phyloP scores from a whole-genome alignment of 352 stramenopile genomes.

The Pythium utonaiense region DNA sequence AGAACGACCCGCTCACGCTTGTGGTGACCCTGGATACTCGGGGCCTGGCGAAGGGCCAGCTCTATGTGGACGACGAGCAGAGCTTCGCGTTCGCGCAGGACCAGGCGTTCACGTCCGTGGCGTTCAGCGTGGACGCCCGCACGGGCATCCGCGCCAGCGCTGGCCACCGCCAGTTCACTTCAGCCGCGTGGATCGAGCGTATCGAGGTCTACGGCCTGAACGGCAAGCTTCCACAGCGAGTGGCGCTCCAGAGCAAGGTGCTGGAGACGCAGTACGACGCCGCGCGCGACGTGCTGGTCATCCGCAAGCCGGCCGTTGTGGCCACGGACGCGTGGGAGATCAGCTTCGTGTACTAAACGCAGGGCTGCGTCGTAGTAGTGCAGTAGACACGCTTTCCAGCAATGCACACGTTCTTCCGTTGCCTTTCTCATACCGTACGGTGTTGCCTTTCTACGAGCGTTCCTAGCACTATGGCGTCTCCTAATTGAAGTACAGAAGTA shows the following conservation, averaged over 20 bases:
- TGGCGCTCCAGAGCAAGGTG: conserved; percentile 25
- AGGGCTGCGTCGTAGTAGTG: too few relatives aligned
- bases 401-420: too few relatives aligned
- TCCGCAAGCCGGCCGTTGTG: conserved; percentile 81
- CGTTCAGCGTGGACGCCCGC: conserved; percentile 35
- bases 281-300: conserved; percentile 52
- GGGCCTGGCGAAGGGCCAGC: conserved; percentile 73
- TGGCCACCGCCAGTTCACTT: conserved; percentile 42
- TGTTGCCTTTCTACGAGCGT: too few relatives aligned
- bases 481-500: too few relatives aligned
- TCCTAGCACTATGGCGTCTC: too few relatives aligned
- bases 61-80: conserved; percentile 98
- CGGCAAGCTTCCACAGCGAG: conserved; percentile 40
- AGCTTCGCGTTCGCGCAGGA: conserved; percentile 69
- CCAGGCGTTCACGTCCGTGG: conserved; percentile 45
- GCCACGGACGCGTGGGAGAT: conserved; percentile 74
- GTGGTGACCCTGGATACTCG: conserved; percentile 89
- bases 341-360: conserved; percentile 29
- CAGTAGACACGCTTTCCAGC: too few relatives aligned
- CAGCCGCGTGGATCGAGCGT: conserved; percentile 70
- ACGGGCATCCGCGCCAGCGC: conserved; percentile 30
- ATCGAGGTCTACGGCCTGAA: conserved; percentile 79
- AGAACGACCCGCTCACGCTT: conserved; percentile 96
- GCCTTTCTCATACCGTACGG: too few relatives aligned
- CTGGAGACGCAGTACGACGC: conserved; percentile 74